Evolutionary conservation across 2,329 filamentous ascomycete species (phyloP).

Genomic region (Trichoderma hamatum): DNA sequence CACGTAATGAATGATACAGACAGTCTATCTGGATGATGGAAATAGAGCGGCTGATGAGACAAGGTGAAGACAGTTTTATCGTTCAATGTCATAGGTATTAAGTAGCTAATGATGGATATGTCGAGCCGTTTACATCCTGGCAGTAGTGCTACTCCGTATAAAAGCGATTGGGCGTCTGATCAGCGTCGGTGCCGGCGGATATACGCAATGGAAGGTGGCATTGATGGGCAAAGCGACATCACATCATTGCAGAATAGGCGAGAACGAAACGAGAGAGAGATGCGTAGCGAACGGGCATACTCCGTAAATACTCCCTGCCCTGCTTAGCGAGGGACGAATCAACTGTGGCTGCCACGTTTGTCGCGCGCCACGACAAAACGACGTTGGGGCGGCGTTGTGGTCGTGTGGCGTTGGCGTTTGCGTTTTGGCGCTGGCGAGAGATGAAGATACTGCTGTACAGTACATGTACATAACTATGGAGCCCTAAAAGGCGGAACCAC

Average conservation of each 20-base stretch:
- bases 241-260: slow-evolving; percentile 2
- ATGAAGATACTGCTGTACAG: not conserved
- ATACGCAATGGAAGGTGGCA: not conserved
- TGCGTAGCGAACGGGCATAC: not conserved
- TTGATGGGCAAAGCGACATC: slow-evolving; percentile 8
- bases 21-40: too few relatives aligned
- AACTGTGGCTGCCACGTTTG: not conserved
- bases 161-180: not conserved
- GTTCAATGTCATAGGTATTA: too few relatives aligned
- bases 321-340: slow-evolving; percentile 3
- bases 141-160: not conserved
- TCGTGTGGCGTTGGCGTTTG: slow-evolving; percentile 1
- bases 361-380: not conserved
- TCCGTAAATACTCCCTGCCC: not conserved
- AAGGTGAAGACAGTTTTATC: not conserved
- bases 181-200: not conserved
- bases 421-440: slow-evolving; percentile 1
- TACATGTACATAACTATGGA: too few relatives aligned
- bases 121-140: too few relatives aligned
- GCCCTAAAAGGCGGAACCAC: slow-evolving; percentile 12
- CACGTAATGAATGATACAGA: not conserved
- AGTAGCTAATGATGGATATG: too few relatives aligned
- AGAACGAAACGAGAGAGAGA: not conserved
- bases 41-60: not conserved
- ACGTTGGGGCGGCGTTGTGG: not conserved